Conservation (phyloP, 768 basidiomycete species). For the Amanita inopinata region DNA sequence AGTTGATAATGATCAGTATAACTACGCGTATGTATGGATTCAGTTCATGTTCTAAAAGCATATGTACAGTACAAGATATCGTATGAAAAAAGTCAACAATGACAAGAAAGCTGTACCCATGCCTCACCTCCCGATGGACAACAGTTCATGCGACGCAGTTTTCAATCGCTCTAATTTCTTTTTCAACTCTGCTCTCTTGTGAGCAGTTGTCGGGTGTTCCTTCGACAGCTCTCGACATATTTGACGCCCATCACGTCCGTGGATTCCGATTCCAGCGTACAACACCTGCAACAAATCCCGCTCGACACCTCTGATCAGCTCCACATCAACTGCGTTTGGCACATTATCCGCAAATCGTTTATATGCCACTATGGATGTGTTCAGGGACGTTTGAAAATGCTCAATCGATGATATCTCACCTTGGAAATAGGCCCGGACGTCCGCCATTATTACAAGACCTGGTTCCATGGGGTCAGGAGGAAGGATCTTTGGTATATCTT, state of each 20-base stretch:
- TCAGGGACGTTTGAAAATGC: slow-evolving; percentile 36
- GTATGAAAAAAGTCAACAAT: too few species aligned
- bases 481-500: slow-evolving; percentile 33
- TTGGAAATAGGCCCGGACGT: slow-evolving; percentile 56
- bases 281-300: slow-evolving; percentile 36
- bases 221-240: slow-evolving; percentile 44
- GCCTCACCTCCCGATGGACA: not conserved
- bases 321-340: slow-evolving; percentile 45
- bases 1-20: not conserved
- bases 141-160: slow-evolving; percentile 24
- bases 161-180: slow-evolving; percentile 43
- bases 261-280: slow-evolving; percentile 39
- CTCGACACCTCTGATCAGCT: slow-evolving; percentile 44
- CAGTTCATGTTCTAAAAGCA: too few species aligned
- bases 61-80: too few species aligned
- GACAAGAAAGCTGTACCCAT: too few species aligned
- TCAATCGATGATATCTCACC: slow-evolving; percentile 24
- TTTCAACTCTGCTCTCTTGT: slow-evolving; percentile 34
- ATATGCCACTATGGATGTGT: slow-evolving; percentile 35
- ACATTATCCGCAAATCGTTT: slow-evolving; percentile 51
- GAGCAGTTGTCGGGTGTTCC: slow-evolving; percentile 36
- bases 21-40: too few species aligned
- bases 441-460: slow-evolving; percentile 48
- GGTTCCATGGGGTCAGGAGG: slow-evolving; percentile 36
- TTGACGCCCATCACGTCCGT: slow-evolving; percentile 31